These are phyloP conservation scores for Bombardia bombarda DNA, from an alignment of 495 filamentous ascomycete genomes.

Conservation along the genomic window DNA sequence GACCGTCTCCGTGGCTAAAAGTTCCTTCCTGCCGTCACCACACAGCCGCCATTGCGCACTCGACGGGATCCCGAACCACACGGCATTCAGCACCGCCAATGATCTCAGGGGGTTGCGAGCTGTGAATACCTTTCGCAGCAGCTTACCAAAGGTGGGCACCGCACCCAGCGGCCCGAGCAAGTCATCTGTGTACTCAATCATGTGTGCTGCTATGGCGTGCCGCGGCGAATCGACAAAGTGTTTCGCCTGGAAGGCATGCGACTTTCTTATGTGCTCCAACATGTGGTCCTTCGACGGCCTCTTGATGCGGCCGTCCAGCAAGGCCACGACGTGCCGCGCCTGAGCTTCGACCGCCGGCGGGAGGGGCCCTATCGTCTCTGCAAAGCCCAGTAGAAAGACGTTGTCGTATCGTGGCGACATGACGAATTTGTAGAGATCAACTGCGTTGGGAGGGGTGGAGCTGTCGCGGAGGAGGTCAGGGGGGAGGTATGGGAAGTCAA, in stretches of 20 bases:
- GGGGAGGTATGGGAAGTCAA: slow-evolving; percentile 9
- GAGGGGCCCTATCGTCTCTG: slow-evolving; percentile 12
- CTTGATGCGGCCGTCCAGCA: slow-evolving; percentile 8
- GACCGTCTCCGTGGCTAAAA: slow-evolving; percentile 11
- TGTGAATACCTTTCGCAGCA: slow-evolving; percentile 6
- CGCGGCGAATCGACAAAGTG: slow-evolving; percentile 11
- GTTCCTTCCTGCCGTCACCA: slow-evolving; percentile 9
- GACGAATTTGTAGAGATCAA: slow-evolving; percentile 12
- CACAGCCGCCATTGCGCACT: slow-evolving; percentile 17
- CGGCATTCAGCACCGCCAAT: slow-evolving; percentile 9
- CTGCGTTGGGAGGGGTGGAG: slow-evolving; percentile 1
- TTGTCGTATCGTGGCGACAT: slow-evolving; percentile 6
- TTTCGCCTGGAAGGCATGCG: slow-evolving; percentile 6
- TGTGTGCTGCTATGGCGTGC: slow-evolving; percentile 7
- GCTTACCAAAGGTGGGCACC: slow-evolving; percentile 7
- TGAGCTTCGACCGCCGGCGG: slow-evolving; percentile 16
- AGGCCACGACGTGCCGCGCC: slow-evolving; percentile 10
- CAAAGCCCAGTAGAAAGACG: slow-evolving; percentile 11
- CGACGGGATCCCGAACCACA: slow-evolving; percentile 11
- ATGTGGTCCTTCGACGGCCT: slow-evolving; percentile 8
- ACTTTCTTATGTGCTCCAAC: slow-evolving; percentile 4
- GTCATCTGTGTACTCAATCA: slow-evolving; percentile 11
- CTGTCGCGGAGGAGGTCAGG: slow-evolving; percentile 1
- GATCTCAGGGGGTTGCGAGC: slow-evolving; percentile 2
- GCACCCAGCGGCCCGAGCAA: slow-evolving; percentile 11